A percentile compares a stretch with the other conserved stretches of the same genome.
Conservation (phyloP, 2,329 filamentous ascomycete genomes). For the Blastomyces gilchristii region DNA sequence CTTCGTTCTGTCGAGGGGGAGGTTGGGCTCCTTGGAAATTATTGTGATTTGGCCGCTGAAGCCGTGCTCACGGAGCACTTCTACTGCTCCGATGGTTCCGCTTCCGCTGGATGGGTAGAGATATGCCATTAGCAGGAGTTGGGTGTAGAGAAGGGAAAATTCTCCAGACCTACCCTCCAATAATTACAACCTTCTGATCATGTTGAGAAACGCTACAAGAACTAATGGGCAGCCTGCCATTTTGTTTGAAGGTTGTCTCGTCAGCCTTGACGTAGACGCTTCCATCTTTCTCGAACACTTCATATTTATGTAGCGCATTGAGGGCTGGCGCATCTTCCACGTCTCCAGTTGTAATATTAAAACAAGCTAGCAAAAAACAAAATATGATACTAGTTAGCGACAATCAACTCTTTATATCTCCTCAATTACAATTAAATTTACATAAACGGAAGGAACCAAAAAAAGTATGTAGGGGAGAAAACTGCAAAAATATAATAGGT, state of each 20-base stretch:
- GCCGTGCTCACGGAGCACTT: conserved; percentile 71
- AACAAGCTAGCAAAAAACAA: conserved; percentile 57
- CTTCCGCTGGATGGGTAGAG: conserved; percentile 50
- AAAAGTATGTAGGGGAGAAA: neutral
- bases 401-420: conserved; percentile 10
- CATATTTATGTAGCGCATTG: conserved; percentile 74
- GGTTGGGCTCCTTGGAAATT: conserved; percentile 72
- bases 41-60: conserved; percentile 72
- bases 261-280: conserved; percentile 76
- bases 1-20: conserved; percentile 88
- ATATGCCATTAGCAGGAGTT: neutral
- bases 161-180: conserved; percentile 52
- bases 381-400: conserved; percentile 11
- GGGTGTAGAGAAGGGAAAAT: neutral
- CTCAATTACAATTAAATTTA: conserved; percentile 6
- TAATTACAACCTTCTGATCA: conserved; percentile 63
- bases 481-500: neutral
- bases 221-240: conserved; percentile 61
- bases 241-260: conserved; percentile 65
- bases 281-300: conserved; percentile 68
- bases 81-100: conserved; percentile 68
- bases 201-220: conserved; percentile 52
- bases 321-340: conserved; percentile 90
- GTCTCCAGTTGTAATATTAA: conserved; percentile 78
- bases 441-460: neutral